A percentile compares a stretch with the other conserved stretches of the same genome.
These are phyloP conservation scores for Tuber aestivum DNA, from an alignment of 495 filamentous ascomycete genomes.

Conservation along the genomic window DNA sequence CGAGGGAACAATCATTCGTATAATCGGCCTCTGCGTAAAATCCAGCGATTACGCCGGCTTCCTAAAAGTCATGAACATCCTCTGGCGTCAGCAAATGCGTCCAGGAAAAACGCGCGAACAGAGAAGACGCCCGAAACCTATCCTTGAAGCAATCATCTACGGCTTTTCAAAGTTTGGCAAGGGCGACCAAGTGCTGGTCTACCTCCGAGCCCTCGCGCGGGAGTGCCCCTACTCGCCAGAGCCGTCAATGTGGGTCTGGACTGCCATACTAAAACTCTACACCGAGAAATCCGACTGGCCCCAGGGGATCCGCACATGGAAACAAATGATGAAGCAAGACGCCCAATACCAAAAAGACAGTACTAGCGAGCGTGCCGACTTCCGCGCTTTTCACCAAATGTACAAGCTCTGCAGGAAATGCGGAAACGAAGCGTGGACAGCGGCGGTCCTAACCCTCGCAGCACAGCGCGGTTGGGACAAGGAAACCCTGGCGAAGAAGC, in stretches of 20 bases:
- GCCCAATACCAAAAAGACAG: not conserved
- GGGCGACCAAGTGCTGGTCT: conserved; percentile 18
- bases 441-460: conserved; percentile 17
- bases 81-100: conserved; percentile 22
- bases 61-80: conserved; percentile 26
- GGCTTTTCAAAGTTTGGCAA: conserved; percentile 37
- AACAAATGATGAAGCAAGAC: conserved; percentile 16
- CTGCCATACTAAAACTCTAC: conserved; percentile 31
- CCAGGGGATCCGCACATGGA: conserved; percentile 22
- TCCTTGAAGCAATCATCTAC: conserved; percentile 28
- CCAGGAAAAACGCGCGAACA: conserved; percentile 14
- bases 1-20: conserved; percentile 32
- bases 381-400: conserved; percentile 34
- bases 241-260: conserved; percentile 22
- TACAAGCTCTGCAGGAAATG: conserved; percentile 28
- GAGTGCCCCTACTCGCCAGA: conserved; percentile 26
- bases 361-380: conserved; percentile 9
- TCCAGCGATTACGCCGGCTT: conserved; percentile 29
- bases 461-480: conserved; percentile 19
- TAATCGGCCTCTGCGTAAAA: conserved; percentile 39
- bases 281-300: conserved; percentile 31
- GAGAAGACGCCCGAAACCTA: conserved; percentile 20
- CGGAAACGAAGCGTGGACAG: conserved; percentile 5
- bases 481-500: not conserved
- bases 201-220: conserved; percentile 21